These are phyloP conservation scores for Exophiala mesophila DNA, from an alignment of 2,329 filamentous ascomycete genomes.

Conservation along the genomic window DNA sequence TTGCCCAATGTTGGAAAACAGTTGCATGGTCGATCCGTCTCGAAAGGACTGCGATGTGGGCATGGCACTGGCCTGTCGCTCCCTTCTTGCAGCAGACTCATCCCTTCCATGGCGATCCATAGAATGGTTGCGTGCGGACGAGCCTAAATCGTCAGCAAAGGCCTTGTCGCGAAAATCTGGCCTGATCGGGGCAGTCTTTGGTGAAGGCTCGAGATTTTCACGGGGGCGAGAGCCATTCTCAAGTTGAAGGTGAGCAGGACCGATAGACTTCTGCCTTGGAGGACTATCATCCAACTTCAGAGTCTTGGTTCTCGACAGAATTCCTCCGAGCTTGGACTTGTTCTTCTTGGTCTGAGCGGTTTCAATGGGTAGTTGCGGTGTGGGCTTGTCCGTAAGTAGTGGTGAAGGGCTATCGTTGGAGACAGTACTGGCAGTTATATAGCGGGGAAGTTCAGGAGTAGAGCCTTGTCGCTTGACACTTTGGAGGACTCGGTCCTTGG, in stretches of 20 bases:
- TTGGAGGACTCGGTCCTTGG: constrained; percentile 37
- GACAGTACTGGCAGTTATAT: constrained; percentile 25
- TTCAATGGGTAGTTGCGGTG: constrained; percentile 6
- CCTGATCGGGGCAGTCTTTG: constrained; percentile 56
- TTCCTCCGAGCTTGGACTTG: constrained; percentile 42
- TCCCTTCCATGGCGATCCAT: constrained; percentile 54
- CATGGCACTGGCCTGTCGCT: constrained; percentile 15
- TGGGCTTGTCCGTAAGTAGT: constrained; percentile 1
- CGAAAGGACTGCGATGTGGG: constrained; percentile 48
- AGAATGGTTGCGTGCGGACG: constrained; percentile 64
- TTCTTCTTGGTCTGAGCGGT: constrained; percentile 33
- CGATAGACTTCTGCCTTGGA: constrained; percentile 12
- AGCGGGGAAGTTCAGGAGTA: constrained; percentile 37
- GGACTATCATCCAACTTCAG: constrained; percentile 38
- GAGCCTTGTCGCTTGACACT: constrained; percentile 38
- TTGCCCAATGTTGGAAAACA: constrained; percentile 69
- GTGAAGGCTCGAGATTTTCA: constrained; percentile 25
- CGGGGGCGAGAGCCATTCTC: constrained; percentile 28
- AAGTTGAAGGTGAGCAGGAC: constrained; percentile 19
- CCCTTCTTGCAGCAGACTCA: constrained; percentile 23
- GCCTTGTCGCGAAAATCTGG: constrained; percentile 57
- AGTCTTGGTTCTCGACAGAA: constrained; percentile 42
- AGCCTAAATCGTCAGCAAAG: constrained; percentile 62
- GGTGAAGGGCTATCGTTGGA: constrained; percentile 6
- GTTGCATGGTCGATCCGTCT: constrained; percentile 56